Evolutionary conservation across 148 eudicot genomes (phyloP).

Genomic region (Agrostemma githago): DNA sequence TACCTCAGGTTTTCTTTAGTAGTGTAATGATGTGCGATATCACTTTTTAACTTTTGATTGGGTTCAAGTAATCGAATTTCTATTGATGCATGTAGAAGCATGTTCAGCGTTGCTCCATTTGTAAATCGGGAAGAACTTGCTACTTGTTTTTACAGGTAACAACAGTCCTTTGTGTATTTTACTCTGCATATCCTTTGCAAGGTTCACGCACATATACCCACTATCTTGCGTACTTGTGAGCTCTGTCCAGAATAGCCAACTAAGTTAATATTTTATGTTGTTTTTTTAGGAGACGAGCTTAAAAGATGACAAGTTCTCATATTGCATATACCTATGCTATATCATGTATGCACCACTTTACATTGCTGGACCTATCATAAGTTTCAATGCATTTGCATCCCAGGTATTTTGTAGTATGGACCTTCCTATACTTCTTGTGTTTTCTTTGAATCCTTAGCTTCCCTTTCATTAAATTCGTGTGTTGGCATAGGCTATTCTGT

Average conservation of each 20-base stretch:
- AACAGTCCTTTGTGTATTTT: neutral
- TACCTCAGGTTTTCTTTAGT: neutral
- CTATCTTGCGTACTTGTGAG: neutral
- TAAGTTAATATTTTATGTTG: neutral
- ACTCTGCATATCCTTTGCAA: neutral
- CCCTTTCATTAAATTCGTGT: neutral
- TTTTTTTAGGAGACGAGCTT: slow-evolving; percentile 65
- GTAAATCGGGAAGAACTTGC: slow-evolving; percentile 84
- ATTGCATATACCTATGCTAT: slow-evolving; percentile 69
- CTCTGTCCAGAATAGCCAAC: slow-evolving; percentile 4
- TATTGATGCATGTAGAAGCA: slow-evolving; percentile 60
- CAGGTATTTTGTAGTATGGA: slow-evolving; percentile 50
- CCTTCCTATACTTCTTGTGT: neutral
- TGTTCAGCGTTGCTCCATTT: slow-evolving; percentile 54
- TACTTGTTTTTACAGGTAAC: slow-evolving; percentile 73
- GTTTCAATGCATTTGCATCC: slow-evolving; percentile 89
- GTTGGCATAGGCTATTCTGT: neutral
- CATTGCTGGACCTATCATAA: slow-evolving; percentile 88
- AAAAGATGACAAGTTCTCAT: slow-evolving; percentile 53
- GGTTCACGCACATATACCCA: neutral
- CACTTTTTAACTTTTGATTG: slow-evolving; percentile 1
- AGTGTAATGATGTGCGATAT: neutral
- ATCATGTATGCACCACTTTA: slow-evolving; percentile 88
- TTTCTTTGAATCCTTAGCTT: neutral
- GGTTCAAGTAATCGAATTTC: neutral